Conservation (phyloP, 1,284 basidiomycete species). For the Cutaneotrichosporon daszewskae region DNA sequence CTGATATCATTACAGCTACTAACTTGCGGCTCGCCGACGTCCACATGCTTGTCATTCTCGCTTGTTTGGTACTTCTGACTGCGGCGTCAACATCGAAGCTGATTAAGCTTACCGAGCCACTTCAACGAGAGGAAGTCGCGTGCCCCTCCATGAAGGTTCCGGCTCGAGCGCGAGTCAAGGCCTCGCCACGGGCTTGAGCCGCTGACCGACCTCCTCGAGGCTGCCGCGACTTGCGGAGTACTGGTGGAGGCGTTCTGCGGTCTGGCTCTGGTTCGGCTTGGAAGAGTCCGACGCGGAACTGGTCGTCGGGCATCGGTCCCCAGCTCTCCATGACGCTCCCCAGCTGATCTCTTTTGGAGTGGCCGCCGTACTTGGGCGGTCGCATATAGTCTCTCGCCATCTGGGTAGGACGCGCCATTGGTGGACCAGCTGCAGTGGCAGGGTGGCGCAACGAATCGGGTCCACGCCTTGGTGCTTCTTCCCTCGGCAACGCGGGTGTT, state of each 20-base stretch:
- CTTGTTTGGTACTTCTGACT: no score
- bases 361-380: slow-evolving; percentile 27
- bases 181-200: neutral
- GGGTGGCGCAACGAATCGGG: no score
- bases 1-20: neutral
- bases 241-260: slow-evolving; percentile 2
- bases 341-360: slow-evolving; percentile 31
- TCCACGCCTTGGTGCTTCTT: no score
- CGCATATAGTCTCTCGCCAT: no score
- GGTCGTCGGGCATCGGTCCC: slow-evolving; percentile 26
- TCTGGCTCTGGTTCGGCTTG: slow-evolving; percentile 26
- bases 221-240: neutral
- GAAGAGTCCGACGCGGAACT: slow-evolving; percentile 26
- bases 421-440: no score
- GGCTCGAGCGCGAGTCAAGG: neutral
- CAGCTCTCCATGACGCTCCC: slow-evolving; percentile 35
- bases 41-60: neutral
- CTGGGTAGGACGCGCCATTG: no score
- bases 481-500: no score
- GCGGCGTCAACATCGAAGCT: no score
- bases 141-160: neutral
- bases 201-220: neutral
- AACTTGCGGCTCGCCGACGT: neutral
- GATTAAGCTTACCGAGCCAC: no score
- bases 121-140: no score